These are phyloP conservation scores for Ophiostoma triangulosporum DNA, from an alignment of 2,329 filamentous ascomycete species.

Conservation along the genomic window DNA sequence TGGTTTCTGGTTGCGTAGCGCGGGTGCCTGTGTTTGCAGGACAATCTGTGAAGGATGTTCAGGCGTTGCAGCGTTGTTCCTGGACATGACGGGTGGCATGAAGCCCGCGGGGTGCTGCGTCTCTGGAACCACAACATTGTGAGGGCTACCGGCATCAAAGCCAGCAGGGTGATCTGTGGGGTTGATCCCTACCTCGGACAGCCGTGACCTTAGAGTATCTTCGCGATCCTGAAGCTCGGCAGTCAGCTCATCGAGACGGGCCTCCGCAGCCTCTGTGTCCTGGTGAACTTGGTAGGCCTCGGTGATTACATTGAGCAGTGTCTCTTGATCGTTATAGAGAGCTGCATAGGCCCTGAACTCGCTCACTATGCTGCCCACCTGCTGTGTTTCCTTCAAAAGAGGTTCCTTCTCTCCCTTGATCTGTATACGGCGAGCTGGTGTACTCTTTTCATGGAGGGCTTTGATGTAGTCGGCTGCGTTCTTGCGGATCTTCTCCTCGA, in stretches of 20 bases:
- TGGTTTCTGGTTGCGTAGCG: background rate
- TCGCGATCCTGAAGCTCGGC: constrained; percentile 32
- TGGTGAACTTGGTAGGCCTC: constrained; percentile 36
- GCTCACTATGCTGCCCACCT: constrained; percentile 26
- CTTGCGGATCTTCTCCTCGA: constrained; percentile 30
- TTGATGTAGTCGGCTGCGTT: constrained; percentile 35
- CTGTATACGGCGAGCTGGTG: constrained; percentile 30
- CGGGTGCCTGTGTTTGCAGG: constrained; percentile 34
- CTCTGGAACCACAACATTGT: constrained; percentile 27
- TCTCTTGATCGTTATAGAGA: constrained; percentile 30
- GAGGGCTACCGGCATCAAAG: constrained; percentile 16
- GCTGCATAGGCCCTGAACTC: constrained; percentile 30
- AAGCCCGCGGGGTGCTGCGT: constrained; percentile 27
- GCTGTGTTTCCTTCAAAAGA: constrained; percentile 32
- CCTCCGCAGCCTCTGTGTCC: constrained; percentile 39
- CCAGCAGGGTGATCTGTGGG: constrained; percentile 9
- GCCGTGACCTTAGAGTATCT: constrained; percentile 25
- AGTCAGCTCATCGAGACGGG: constrained; percentile 33
- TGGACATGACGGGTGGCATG: constrained; percentile 20
- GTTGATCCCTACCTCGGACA: constrained; percentile 31
- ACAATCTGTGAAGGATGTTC: constrained; percentile 33
- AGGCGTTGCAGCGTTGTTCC: constrained; percentile 20
- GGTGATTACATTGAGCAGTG: constrained; percentile 32
- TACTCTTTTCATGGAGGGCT: constrained; percentile 32
- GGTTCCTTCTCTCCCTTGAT: constrained; percentile 37